Evolutionary conservation across 2,329 filamentous ascomycete genomes (phyloP).

Genomic region (Tolypocladium pustulatum): DNA sequence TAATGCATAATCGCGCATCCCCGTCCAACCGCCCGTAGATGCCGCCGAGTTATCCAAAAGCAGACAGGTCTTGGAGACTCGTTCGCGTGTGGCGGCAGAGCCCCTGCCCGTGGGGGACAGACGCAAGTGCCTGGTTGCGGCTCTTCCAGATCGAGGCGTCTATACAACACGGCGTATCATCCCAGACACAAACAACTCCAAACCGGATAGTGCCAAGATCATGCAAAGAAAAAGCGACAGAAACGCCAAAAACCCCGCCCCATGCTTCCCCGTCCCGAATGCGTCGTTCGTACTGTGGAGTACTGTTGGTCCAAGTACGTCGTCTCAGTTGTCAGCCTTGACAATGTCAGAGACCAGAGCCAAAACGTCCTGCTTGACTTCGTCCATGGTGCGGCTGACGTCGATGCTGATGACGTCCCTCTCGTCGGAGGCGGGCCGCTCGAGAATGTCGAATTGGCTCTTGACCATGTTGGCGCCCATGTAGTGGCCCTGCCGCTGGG

Average conservation of each 20-base stretch:
- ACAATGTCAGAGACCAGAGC: constrained; percentile 45
- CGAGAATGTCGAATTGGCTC: constrained; percentile 82
- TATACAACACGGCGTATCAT: background rate
- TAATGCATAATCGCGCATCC: background rate
- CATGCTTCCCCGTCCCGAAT: background rate
- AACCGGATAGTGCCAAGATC: background rate
- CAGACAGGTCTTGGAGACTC: background rate
- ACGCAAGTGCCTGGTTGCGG: background rate
- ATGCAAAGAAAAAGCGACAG: background rate
- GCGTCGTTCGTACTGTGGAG: background rate
- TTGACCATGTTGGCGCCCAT: constrained; percentile 95
- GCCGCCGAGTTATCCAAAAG: background rate
- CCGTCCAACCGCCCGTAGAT: background rate
- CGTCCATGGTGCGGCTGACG: constrained; percentile 46
- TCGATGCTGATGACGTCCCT: constrained; percentile 63
- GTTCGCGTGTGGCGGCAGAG: background rate
- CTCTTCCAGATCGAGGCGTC: background rate
- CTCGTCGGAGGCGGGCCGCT: constrained; percentile 64
- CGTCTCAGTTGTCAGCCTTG: constrained; percentile 10
- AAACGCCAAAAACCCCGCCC: background rate
- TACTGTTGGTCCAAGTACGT: background rate
- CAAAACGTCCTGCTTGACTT: constrained; percentile 52
- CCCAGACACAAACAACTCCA: background rate
- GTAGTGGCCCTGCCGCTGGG: constrained; percentile 70
- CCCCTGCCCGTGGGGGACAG: background rate